Conservation (phyloP, 768 basidiomycete species). For the Tricholomella constricta region DNA sequence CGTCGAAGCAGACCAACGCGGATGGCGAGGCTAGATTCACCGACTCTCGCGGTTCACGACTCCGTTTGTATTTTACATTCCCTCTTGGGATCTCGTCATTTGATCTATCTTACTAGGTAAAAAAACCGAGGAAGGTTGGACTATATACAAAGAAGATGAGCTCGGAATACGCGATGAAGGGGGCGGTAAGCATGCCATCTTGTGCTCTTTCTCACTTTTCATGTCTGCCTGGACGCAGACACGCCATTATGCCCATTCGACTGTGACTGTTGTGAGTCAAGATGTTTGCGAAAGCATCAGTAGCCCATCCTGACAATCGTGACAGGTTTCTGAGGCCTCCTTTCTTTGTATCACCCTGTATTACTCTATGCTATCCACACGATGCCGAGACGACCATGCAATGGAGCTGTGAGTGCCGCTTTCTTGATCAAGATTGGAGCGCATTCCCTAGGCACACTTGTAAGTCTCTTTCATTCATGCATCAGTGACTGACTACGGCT, state of each 20-base stretch:
- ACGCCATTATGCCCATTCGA: conserved; percentile 88
- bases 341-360: not conserved
- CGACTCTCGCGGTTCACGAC: conserved; percentile 74
- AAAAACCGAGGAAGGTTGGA: conserved; percentile 79
- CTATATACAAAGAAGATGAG: conserved; percentile 82
- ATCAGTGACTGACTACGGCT: too few species aligned
- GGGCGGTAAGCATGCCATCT: conserved; percentile 58
- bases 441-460: too few species aligned
- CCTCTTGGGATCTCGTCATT: conserved; percentile 2
- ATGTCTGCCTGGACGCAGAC: conserved; percentile 46
- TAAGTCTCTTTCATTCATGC: too few species aligned
- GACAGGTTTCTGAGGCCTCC: conserved; percentile 25
- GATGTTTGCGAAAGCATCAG: not conserved
- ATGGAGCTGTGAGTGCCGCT: not conserved
- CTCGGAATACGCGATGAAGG: conserved; percentile 67
- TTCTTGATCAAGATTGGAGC: too few species aligned
- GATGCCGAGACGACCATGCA: not conserved
- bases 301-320: not conserved
- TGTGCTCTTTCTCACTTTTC: conserved; percentile 19
- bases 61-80: conserved; percentile 51
- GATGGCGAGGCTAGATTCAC: conserved; percentile 56
- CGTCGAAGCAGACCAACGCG: conserved; percentile 23
- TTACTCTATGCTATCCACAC: not conserved
- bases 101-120: conserved; percentile 51
- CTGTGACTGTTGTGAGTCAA: conserved; percentile 77